phyloP scores from a whole-genome alignment of 2,329 filamentous ascomycete species.

The Calonectria pseudoreteaudii region DNA sequence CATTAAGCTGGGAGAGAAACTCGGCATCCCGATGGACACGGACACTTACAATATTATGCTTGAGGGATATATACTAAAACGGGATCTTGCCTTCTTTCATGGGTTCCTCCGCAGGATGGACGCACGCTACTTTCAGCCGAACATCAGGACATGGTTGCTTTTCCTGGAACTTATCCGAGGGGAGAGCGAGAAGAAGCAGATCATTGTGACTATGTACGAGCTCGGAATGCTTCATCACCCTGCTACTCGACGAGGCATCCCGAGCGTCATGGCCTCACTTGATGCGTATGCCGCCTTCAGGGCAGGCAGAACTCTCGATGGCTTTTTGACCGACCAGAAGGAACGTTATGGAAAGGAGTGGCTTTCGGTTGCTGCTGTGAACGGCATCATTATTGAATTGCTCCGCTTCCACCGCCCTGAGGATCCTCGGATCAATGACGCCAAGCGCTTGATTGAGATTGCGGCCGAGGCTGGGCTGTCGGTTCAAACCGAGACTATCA shows the following conservation, averaged over 20 bases:
- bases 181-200: constrained; percentile 63
- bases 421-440: constrained; percentile 40
- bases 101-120: constrained; percentile 56
- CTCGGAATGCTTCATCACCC: constrained; percentile 56
- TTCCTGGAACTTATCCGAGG: constrained; percentile 67
- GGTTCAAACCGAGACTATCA: constrained; percentile 50
- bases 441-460: constrained; percentile 42
- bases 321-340: constrained; percentile 55
- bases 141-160: constrained; percentile 60
- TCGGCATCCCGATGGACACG: constrained; percentile 57
- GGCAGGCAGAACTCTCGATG: constrained; percentile 46
- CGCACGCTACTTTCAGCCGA: constrained; percentile 51
- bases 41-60: constrained; percentile 63
- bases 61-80: constrained; percentile 52
- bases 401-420: constrained; percentile 51
- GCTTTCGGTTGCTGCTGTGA: constrained; percentile 52
- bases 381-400: constrained; percentile 56
- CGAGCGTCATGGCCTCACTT: constrained; percentile 55
- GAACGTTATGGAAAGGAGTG: constrained; percentile 60
- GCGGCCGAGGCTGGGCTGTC: constrained; percentile 37
- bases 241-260: constrained; percentile 51
- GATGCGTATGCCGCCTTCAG: constrained; percentile 58
- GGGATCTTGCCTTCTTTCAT: constrained; percentile 56
- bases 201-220: constrained; percentile 60
- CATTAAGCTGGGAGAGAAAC: constrained; percentile 50